phyloP scores from a whole-genome alignment of 176 grass and related monocot genomes.

The Juncus inflexus region DNA sequence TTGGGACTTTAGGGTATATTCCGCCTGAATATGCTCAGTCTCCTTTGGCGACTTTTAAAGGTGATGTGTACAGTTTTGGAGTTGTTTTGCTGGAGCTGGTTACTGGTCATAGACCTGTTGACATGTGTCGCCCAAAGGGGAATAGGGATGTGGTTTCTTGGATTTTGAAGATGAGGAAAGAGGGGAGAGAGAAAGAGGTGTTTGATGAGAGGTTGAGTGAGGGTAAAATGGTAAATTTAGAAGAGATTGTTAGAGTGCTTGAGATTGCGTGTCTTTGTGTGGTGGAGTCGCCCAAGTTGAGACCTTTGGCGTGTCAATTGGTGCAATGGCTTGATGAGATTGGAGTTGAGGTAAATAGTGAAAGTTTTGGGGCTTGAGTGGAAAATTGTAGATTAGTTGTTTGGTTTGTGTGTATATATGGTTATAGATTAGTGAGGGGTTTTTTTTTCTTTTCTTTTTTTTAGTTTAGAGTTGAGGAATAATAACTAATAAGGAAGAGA shows the following conservation, averaged over 20 bases:
- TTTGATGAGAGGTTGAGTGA: slow-evolving; percentile 54
- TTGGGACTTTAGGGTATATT: slow-evolving; percentile 81
- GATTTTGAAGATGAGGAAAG: slow-evolving; percentile 80
- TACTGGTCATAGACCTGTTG: slow-evolving; percentile 68
- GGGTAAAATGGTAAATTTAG: slow-evolving; percentile 30
- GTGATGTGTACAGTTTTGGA: slow-evolving; percentile 85
- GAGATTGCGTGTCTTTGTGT: slow-evolving; percentile 86
- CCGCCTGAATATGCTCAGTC: slow-evolving; percentile 80
- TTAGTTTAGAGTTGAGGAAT: slow-evolving; percentile 1
- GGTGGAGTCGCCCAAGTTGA: slow-evolving; percentile 49
- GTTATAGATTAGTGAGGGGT: slow-evolving; percentile 5
- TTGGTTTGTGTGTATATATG: slow-evolving; percentile 15
- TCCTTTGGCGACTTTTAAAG: slow-evolving; percentile 76
- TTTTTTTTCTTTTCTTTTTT: not conserved
- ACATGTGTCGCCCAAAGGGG: slow-evolving; percentile 87
- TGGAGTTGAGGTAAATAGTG: slow-evolving; percentile 9
- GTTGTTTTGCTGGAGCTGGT: slow-evolving; percentile 80
- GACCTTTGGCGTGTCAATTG: slow-evolving; percentile 68
- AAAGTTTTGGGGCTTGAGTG: slow-evolving; percentile 21
- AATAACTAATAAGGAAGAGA: slow-evolving; percentile 9
- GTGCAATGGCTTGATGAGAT: slow-evolving; percentile 75
- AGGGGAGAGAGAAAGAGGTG: slow-evolving; percentile 60
- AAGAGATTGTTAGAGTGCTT: slow-evolving; percentile 50
- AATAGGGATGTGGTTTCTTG: slow-evolving; percentile 86
- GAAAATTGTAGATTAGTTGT: slow-evolving; percentile 63